Evolutionary conservation across 2,329 filamentous ascomycete genomes (phyloP).

Genomic region (Ilyonectria sp.): DNA sequence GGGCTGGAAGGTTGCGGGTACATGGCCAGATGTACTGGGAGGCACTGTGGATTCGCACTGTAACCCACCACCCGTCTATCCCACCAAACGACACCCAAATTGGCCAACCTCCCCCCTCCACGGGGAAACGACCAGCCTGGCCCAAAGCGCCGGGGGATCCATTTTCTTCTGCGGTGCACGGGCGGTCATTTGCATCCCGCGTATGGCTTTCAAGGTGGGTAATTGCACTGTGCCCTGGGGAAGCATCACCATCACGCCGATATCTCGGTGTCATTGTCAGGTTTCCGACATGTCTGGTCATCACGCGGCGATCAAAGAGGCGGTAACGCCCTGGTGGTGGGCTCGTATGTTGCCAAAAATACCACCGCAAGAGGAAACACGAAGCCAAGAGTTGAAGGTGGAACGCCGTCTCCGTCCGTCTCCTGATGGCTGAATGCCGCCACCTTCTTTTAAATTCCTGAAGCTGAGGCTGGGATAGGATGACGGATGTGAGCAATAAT

Average conservation of each 20-base stretch:
- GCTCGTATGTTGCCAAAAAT: constrained; percentile 32
- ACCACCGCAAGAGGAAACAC: constrained; percentile 14
- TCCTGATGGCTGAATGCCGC: constrained; percentile 16
- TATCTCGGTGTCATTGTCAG: constrained; percentile 21
- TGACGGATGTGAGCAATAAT: constrained; percentile 32
- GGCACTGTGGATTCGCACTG: constrained; percentile 14
- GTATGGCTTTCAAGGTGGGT: constrained; percentile 9
- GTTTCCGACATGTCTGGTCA: constrained; percentile 5
- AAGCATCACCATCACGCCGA: constrained; percentile 11
- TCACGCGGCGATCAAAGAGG: constrained; percentile 23
- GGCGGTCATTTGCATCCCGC: constrained; percentile 16
- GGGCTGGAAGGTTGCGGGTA: constrained; percentile 9
- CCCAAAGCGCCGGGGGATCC: constrained; percentile 10
- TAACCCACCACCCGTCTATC: constrained; percentile 11
- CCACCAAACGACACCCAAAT: constrained; percentile 4
- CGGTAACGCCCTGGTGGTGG: constrained; percentile 29
- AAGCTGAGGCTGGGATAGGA: constrained; percentile 34
- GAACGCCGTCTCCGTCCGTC: constrained; percentile 5
- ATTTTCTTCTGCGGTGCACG: constrained; percentile 12
- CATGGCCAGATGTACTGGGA: neutral
- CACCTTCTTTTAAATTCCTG: constrained; percentile 35
- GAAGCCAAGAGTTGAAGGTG: constrained; percentile 9
- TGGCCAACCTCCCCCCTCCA: constrained; percentile 21
- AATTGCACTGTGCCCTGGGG: neutral
- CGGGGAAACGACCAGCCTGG: constrained; percentile 24